Base-by-base conservation (phyloP, 1,284 basidiomycete species). In the Sporisorium sorghi region DNA sequence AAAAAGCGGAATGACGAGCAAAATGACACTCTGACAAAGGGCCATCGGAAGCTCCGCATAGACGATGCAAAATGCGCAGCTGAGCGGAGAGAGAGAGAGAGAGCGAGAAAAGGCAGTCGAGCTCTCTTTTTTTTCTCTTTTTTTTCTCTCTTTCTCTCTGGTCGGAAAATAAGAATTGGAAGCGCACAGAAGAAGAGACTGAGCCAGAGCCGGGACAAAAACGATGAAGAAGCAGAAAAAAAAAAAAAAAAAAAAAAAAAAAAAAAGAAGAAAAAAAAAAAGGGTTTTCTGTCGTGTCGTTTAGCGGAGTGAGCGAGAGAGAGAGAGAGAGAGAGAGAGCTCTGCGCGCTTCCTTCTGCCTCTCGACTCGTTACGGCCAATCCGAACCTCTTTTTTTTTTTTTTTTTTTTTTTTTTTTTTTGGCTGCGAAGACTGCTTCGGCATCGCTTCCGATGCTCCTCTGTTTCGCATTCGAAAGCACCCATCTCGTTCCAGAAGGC, bases 21-120 rank as follows among this genome's bases (percentile, higher is more conserved):
- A 33, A 35, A 33, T 52, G 51, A 24, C 32, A 11, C 30, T n/a
- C n/a, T 15, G 10, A 35, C 40, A 43, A 46, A 54, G 28, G 28
- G 26, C 17, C 12, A 23, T 60, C 58, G 58, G 58, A 61, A 46
- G 58, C 32, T 55, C 43, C 53, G 53, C 53, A 35, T 49, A 19
- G 37, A n/a, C n/a, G 21, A n/a, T 15, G n/a, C n/a, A n/a, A 42
- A 28, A 12, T 30, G 33, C 49, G 30, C 33, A 39, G 50, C 50
- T 21, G 10, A 23, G 57, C 40, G 30, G 55, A 57, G 17, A 21
- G 44, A 23, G 17, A 54, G 43, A 19, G 19, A 23, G n/a, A n/a
- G n/a, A n/a, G n/a, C n/a, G n/a, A n/a, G n/a, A n/a, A n/a, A n/a
- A n/a, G n/a, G n/a, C n/a, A n/a, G n/a, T n/a, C n/a, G n/a, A n/a